These are phyloP conservation scores for Gossypium bickii DNA, from an alignment of 345 rosid genomes.

Conservation along the genomic window DNA sequence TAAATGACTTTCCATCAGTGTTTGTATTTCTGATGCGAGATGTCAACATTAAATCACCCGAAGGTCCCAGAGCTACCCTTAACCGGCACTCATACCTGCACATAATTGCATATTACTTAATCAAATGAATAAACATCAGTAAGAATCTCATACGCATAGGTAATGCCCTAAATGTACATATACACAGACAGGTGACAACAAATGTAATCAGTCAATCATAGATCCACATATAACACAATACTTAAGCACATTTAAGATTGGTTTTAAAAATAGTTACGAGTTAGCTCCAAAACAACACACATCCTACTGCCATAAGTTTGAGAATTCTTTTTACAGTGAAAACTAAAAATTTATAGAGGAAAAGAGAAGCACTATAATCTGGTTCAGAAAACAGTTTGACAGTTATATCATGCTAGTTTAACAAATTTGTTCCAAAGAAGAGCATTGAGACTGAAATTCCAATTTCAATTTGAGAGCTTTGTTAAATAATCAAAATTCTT, in stretches of 20 bases:
- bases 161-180: neutral
- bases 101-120: neutral
- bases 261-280: neutral
- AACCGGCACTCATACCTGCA: conserved; percentile 77
- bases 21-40: conserved; percentile 72
- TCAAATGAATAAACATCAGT: neutral
- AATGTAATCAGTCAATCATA: neutral
- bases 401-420: neutral
- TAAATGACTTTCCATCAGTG: conserved; percentile 53
- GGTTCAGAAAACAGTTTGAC: neutral
- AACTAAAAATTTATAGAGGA: neutral
- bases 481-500: conserved; percentile 4
- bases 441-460: conserved; percentile 6
- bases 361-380: neutral
- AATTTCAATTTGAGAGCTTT: neutral
- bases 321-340: neutral
- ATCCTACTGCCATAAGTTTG: neutral
- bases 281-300: neutral
- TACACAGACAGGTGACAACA: neutral
- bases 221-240: neutral
- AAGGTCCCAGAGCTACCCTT: conserved; percentile 50
- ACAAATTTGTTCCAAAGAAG: neutral
- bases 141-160: neutral
- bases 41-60: conserved; percentile 63
- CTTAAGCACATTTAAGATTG: neutral